Percentiles rank a stretch among this genome's conserved stretches.
Evolutionary conservation across 345 rosid genomes (phyloP).

Genomic region (Lepidium didymum): DNA sequence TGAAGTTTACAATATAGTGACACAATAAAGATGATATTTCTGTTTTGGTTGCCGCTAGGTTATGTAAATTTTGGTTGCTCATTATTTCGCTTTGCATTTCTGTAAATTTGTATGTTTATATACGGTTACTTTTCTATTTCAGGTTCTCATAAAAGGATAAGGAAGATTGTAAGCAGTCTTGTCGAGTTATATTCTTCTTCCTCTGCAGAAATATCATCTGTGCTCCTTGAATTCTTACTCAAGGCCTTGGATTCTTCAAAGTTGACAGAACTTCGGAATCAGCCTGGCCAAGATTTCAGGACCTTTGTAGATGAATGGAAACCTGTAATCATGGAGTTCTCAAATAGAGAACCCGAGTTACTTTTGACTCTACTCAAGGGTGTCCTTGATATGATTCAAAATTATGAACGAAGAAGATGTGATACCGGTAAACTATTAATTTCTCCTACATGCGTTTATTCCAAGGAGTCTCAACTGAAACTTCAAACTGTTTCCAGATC

Average conservation of each 20-base stretch:
- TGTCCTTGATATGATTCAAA: slow-evolving; percentile 48
- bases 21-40: not conserved
- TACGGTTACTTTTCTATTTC: slow-evolving; percentile 29
- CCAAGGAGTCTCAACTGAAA: not conserved
- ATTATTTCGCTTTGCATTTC: not conserved
- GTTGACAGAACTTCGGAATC: slow-evolving; percentile 27
- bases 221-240: slow-evolving; percentile 52
- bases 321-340: slow-evolving; percentile 46
- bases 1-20: not conserved
- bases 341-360: slow-evolving; percentile 69
- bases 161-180: slow-evolving; percentile 48
- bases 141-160: slow-evolving; percentile 52
- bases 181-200: slow-evolving; percentile 55
- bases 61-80: not conserved
- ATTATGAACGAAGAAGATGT: slow-evolving; percentile 35
- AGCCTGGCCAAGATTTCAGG: slow-evolving; percentile 27
- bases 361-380: slow-evolving; percentile 58
- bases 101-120: not conserved
- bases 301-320: slow-evolving; percentile 56
- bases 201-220: slow-evolving; percentile 66
- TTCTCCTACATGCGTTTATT: not conserved
- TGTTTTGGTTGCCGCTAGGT: not conserved
- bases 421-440: slow-evolving; percentile 38
- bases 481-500: not conserved
- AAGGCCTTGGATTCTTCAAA: slow-evolving; percentile 45